phyloP scores from a whole-genome alignment of 805 yeast species.

The Grigorovia transvaalensis region DNA sequence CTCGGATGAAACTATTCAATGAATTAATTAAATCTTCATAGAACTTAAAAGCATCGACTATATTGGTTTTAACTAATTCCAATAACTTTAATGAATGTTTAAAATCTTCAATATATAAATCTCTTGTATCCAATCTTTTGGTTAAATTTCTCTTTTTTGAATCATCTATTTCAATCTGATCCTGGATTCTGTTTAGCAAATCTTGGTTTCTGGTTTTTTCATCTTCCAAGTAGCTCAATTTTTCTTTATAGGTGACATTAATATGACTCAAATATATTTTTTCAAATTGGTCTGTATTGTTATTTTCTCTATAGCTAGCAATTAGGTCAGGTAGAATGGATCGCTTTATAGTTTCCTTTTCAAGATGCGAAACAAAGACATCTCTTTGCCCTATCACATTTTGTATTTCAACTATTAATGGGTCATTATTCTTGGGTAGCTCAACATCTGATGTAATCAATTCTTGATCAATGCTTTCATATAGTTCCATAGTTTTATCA shows the following conservation, averaged over 20 bases:
- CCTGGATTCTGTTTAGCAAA: conserved; percentile 34
- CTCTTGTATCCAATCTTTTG: conserved; percentile 12
- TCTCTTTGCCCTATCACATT: conserved; percentile 27
- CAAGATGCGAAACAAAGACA: conserved; percentile 31
- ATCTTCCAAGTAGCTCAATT: conserved; percentile 37
- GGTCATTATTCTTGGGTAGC: conserved; percentile 23
- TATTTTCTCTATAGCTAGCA: conserved; percentile 33
- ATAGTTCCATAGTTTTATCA: conserved; percentile 36
- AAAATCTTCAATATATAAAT: conserved; percentile 20
- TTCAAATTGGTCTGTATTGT: conserved; percentile 30
- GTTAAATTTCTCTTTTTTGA: not conserved
- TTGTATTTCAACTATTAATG: conserved; percentile 28
- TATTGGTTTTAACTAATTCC: conserved; percentile 46
- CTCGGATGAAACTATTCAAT: conserved; percentile 35
- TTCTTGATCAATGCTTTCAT: conserved; percentile 37
- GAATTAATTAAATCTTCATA: conserved; percentile 51
- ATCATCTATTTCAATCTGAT: conserved; percentile 1
- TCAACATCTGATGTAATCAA: conserved; percentile 33
- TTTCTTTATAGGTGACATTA: conserved; percentile 36
- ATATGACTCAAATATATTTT: conserved; percentile 35
- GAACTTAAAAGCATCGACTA: conserved; percentile 60
- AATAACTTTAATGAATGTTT: conserved; percentile 28
- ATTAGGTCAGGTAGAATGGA: conserved; percentile 46
- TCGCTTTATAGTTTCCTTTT: conserved; percentile 36
- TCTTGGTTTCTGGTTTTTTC: conserved; percentile 31